Conservation (phyloP, 2,329 filamentous ascomycete genomes). For the Phyllosticta ampelicida region DNA sequence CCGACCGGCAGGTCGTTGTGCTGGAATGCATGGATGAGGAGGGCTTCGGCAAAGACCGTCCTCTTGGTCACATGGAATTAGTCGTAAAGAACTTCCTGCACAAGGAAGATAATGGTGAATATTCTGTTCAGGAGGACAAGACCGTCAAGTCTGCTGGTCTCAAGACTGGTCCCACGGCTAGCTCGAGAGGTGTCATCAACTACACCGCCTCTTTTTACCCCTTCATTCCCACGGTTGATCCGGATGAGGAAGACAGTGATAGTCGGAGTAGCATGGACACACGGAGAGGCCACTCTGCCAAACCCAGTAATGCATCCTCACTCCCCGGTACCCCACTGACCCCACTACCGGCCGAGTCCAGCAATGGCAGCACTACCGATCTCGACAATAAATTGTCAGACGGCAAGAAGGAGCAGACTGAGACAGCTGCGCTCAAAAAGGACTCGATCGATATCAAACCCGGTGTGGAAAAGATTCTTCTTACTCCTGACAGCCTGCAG, state of each 20-base stretch:
- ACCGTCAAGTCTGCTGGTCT: conserved; percentile 55
- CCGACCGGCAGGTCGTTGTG: conserved; percentile 66
- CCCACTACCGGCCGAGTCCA: background rate
- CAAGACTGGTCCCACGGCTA: conserved; percentile 59
- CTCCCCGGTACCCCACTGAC: conserved; percentile 13
- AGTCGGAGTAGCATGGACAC: conserved; percentile 13
- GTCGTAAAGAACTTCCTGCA: conserved; percentile 66
- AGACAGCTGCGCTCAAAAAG: conserved; percentile 36
- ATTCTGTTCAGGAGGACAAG: conserved; percentile 67
- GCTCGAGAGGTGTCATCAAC: conserved; percentile 66
- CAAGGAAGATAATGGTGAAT: conserved; percentile 72
- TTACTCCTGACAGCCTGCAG: conserved; percentile 69
- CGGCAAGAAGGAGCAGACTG: conserved; percentile 36
- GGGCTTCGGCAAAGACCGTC: conserved; percentile 80
- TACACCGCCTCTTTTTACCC: conserved; percentile 89
- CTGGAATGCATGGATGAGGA: conserved; percentile 97
- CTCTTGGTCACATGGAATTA: conserved; percentile 71
- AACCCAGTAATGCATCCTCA: conserved; percentile 15
- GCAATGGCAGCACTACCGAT: conserved; percentile 23
- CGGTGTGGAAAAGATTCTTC: conserved; percentile 61
- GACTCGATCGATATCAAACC: conserved; percentile 21
- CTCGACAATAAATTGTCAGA: conserved; percentile 37
- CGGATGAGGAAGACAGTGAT: conserved; percentile 58
- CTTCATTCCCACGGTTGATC: conserved; percentile 75
- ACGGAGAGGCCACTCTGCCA: conserved; percentile 14